Base-by-base conservation (phyloP, 371 early-diverging fungal species). In the Zychaea mexicana region DNA sequence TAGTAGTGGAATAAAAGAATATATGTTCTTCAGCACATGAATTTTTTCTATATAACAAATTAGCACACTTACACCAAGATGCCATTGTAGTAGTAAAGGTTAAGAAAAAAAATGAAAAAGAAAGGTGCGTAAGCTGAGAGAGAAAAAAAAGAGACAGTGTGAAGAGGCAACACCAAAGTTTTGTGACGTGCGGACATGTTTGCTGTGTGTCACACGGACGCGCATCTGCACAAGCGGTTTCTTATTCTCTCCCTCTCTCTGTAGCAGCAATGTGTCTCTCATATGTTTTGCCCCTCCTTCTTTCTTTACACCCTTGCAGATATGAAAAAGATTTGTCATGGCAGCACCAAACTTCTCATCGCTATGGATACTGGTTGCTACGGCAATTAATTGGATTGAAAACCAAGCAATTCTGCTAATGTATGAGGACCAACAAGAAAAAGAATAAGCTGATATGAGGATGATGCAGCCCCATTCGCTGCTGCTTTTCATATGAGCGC, bases 21-120 rank as follows among this genome's bases (percentile, higher is more conserved):
- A 33, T 33, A 33, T 33, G 33, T 22, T 28, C 13, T 31, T 30
- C 3, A 60, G 31, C 36, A 19, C 17, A 36, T 60, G 24, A 47
- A 24, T 49, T 31, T 17, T 2, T 49, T 10, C 4, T 47, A 10
- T 0, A 2, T 19, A 22, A 39, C 52, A 36, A 21, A 36, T 31
- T 31, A 30, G 22, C 13, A 32, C 46, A 54, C 73, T 69, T 62
- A 73, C 73, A 67, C 73, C 73, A 73, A 54, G 73, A 73, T 57
- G 73, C 64, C 73, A 73, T 73, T 53, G 45, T 64, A 32, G 53
- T 42, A 52, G 42, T 52, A 61, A 19, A 52, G 27, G 54, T 30
- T 55, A 47, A 49, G 22, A 33, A 60, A 36, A 64, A 33, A 57
- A 57, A 64, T 36, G 36, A 49, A 27, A 60, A 36, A 60, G 60